Evolutionary conservation across 2,329 filamentous ascomycete genomes (phyloP).

Genomic region (Pseudovirgaria hyperparasitica): DNA sequence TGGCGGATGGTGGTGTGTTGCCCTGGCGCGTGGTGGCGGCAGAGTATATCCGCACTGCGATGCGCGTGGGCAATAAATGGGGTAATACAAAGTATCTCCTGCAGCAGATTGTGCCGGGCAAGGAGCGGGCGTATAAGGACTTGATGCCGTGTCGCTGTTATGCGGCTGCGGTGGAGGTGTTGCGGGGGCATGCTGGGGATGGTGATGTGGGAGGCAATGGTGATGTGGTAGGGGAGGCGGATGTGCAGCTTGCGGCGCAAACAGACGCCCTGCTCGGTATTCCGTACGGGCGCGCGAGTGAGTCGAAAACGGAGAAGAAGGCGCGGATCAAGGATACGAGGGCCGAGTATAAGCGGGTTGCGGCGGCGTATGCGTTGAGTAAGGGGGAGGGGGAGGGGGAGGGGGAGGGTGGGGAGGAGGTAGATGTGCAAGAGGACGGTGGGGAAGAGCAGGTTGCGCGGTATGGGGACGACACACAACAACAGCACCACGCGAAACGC

Average conservation of each 20-base stretch:
- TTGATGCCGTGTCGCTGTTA: slow-evolving; percentile 61
- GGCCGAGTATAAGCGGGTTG: too few species aligned
- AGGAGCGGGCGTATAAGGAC: slow-evolving; percentile 47
- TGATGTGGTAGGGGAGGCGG: slow-evolving; percentile 53
- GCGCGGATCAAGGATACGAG: slow-evolving; percentile 20
- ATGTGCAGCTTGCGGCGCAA: too few species aligned
- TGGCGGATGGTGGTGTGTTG: slow-evolving; percentile 50
- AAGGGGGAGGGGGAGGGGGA: slow-evolving; percentile 10
- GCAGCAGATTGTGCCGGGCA: slow-evolving; percentile 74
- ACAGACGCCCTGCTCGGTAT: too few species aligned
- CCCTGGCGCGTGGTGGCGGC: slow-evolving; percentile 67
- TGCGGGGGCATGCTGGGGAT: slow-evolving; percentile 53
- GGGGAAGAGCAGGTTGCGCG: too few species aligned
- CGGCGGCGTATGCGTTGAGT: too few species aligned
- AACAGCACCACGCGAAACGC: too few species aligned
- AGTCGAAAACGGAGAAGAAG: slow-evolving; percentile 33
- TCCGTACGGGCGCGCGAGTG: slow-evolving; percentile 28
- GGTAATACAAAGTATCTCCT: slow-evolving; percentile 91
- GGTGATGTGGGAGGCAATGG: slow-evolving; percentile 52
- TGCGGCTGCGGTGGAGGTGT: slow-evolving; percentile 48
- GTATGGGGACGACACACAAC: too few species aligned
- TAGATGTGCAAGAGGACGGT: slow-evolving; percentile 10
- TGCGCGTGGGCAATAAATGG: slow-evolving; percentile 75
- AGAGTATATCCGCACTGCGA: slow-evolving; percentile 57
- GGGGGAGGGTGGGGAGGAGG: slow-evolving; percentile 5